Evolutionary conservation across 75 land plant species (phyloP).

Genomic region (Pseudotsuga menziesii): DNA sequence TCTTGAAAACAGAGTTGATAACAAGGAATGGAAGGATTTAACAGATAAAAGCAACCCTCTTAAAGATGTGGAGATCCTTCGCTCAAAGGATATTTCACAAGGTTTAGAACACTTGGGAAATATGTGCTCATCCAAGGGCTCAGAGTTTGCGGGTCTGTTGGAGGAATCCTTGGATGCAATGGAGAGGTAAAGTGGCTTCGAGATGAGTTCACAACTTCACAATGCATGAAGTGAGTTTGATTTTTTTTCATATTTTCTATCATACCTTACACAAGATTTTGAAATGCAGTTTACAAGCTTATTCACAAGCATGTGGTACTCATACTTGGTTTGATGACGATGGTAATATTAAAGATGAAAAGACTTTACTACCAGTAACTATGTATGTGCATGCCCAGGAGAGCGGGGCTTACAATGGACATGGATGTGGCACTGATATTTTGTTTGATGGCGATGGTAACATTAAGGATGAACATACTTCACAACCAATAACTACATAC

Average conservation of each 20-base stretch:
- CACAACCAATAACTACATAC: not conserved
- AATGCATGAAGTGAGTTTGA: not conserved
- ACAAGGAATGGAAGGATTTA: not conserved
- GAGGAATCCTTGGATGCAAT: not conserved
- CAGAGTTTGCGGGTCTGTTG: not conserved
- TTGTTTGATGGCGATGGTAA: constrained; percentile 20
- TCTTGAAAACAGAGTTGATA: not conserved
- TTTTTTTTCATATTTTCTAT: not conserved
- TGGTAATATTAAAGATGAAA: constrained; percentile 6
- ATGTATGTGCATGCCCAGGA: not conserved
- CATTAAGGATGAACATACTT: constrained; percentile 3
- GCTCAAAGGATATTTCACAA: not conserved
- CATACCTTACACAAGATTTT: not conserved
- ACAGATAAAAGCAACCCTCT: not conserved
- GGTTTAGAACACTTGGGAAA: not conserved
- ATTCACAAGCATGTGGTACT: constrained; percentile 26
- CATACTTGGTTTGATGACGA: constrained; percentile 32
- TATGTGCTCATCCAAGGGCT: not conserved
- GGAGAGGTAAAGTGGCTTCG: constrained; percentile 5
- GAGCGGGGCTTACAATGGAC: not conserved
- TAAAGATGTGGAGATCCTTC: not conserved
- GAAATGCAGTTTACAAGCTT: not conserved
- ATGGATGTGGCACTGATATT: constrained; percentile 28
- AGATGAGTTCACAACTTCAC: not conserved
- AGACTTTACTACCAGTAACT: not conserved